Evolutionary conservation across 2,329 filamentous ascomycete genomes (phyloP).

Genomic region (Endoconidiophora laricicola): DNA sequence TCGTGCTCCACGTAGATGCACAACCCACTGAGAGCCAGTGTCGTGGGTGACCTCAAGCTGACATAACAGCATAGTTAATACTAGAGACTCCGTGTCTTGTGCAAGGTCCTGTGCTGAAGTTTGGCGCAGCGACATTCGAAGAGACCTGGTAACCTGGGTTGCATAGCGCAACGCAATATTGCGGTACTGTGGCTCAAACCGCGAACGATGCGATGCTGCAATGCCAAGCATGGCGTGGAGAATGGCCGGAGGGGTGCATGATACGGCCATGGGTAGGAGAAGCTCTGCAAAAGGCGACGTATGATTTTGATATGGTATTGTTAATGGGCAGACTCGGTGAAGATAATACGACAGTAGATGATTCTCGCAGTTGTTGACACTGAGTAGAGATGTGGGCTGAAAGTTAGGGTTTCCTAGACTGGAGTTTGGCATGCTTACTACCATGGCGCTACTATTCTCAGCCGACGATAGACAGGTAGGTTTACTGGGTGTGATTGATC

Average conservation of each 20-base stretch:
- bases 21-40: constrained; percentile 26
- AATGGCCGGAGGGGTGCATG: constrained; percentile 13
- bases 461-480: too few species aligned
- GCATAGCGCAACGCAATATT: constrained; percentile 12
- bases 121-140: constrained; percentile 9
- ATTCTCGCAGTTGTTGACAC: constrained; percentile 3
- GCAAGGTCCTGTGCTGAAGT: constrained; percentile 10
- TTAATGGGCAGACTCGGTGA: constrained; percentile 13
- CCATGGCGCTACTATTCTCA: too few species aligned
- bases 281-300: constrained; percentile 13
- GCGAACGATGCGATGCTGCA: constrained; percentile 13
- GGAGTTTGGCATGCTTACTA: not conserved
- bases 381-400: not conserved
- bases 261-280: constrained; percentile 13
- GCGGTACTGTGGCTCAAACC: constrained; percentile 9
- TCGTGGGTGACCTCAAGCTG: constrained; percentile 17
- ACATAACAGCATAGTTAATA: constrained; percentile 14
- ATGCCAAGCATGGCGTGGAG: constrained; percentile 13
- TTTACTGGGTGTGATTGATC: too few species aligned
- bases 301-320: constrained; percentile 10
- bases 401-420: not conserved
- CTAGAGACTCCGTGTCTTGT: constrained; percentile 12
- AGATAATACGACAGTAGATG: constrained; percentile 13
- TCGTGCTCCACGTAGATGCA: constrained; percentile 27
- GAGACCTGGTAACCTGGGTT: constrained; percentile 12